Evolutionary conservation across 352 stramenopile species (phyloP), one percentile per base, ranked within the genome.

Genomic region (Halophytophthora polymorphica): DNA sequence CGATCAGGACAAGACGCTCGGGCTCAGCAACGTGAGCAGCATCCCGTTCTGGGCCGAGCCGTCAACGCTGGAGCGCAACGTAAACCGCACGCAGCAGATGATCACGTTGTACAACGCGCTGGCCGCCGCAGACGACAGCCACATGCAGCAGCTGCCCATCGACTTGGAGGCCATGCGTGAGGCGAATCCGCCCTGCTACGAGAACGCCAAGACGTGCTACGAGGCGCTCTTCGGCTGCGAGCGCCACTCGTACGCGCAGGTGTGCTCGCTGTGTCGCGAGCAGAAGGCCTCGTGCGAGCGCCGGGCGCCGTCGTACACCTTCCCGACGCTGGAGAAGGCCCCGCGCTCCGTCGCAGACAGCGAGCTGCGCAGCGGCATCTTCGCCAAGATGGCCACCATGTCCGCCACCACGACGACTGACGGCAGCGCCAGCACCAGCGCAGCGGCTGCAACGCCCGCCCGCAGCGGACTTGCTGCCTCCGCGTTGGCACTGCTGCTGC

Each of bases 41-140:
- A 82, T 87, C 42, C 59, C 71, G 34, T 87, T 87, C 52, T 89
- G 78, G 78, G 28, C 69, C n/a, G 64, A 68, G 23, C 71, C 75
- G 18, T 84, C 75, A 10, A 58, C 70, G 23, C 48, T 65, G n/a
- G 58, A 69, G 7, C 67, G 65, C 31, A 90, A 90, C 50, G 61
- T 73, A 23, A 61, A 68, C 33, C 77, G 79, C 47, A 72, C 73
- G 15, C 50, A 51, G 17, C 46, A 55, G 18, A 79, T 87, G 69
- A 81, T 87, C 46, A 56, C 63, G 13, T 54, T 68, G 39, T 90
- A 87, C 66, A 84, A 86, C 45, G 47, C 47, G 2, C 42, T 63
- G 17, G 59, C 47, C 29, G 47, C 56, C 22, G 52, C 65, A 3
- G 31, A 35, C 2, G 40, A 43, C 2, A 64, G 65, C 22, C 62